A percentile compares a stretch with the other conserved stretches of the same genome.
phyloP scores from a whole-genome alignment of 2,329 filamentous ascomycete species.

The Elsinoe perseae region DNA sequence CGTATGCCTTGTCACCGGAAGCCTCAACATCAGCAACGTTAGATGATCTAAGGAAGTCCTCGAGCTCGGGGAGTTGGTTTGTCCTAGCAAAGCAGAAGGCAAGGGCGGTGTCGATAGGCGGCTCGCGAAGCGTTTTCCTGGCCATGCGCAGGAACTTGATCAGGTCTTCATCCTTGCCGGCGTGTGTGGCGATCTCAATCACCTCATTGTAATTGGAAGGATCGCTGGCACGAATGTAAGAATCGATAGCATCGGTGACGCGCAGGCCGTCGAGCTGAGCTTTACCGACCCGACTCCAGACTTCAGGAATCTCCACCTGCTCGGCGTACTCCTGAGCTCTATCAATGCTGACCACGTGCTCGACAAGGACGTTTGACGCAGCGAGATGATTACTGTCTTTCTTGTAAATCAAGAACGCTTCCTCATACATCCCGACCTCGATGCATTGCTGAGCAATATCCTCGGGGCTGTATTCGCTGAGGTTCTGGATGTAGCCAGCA shows the following conservation, averaged over 20 bases:
- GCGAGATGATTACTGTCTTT: slow-evolving; percentile 85
- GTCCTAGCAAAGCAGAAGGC: slow-evolving; percentile 91
- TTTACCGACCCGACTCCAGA: slow-evolving; percentile 98
- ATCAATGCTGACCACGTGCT: slow-evolving; percentile 96
- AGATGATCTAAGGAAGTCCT: slow-evolving; percentile 87
- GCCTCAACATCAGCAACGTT: slow-evolving; percentile 96
- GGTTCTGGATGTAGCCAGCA: slow-evolving; percentile 90
- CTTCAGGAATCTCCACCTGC: slow-evolving; percentile 83
- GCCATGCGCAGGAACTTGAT: slow-evolving; percentile 97
- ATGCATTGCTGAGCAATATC: slow-evolving; percentile 92
- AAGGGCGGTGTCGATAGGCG: slow-evolving; percentile 84
- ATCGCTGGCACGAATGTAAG: slow-evolving; percentile 91
- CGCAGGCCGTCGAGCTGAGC: slow-evolving; percentile 94
- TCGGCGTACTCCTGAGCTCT: slow-evolving; percentile 93
- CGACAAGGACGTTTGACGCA: slow-evolving; percentile 85
- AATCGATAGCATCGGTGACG: slow-evolving; percentile 85
- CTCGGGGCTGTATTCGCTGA: slow-evolving; percentile 81
- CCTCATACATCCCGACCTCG: slow-evolving; percentile 88
- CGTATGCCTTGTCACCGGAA: slow-evolving; percentile 95
- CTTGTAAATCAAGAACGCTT: slow-evolving; percentile 98
- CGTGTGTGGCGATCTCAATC: slow-evolving; percentile 89
- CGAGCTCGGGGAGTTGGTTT: slow-evolving; percentile 83
- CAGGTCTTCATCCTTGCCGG: slow-evolving; percentile 95
- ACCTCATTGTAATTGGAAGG: slow-evolving; percentile 91
- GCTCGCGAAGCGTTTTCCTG: slow-evolving; percentile 90